Base-by-base conservation (phyloP, 805 yeast genomes). In the Candida nemodendra region DNA sequence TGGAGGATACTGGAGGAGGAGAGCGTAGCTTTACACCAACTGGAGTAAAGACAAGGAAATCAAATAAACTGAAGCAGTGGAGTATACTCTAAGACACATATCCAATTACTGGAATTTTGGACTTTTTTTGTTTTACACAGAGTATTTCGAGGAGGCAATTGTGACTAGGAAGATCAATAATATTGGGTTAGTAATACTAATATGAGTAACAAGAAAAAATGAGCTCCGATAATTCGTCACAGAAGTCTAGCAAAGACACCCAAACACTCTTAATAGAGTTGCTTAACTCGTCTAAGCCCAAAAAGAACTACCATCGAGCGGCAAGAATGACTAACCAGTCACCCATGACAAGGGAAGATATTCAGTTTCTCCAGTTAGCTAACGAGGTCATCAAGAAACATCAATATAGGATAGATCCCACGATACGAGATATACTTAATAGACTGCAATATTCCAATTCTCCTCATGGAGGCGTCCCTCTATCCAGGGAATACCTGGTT, bases 371-470 rank as follows among this genome's bases (percentile, higher is more conserved):
- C 26, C 63, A 74, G 31, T 67, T 79, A 14, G 86, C 86, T 3
- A 74, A 76, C 41, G 83, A 79, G 50, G 84, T 81, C 3, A 69
- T 74, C 2, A 68, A 69, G 43, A 60, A 64, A 39, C 62, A 61
- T 32, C 58, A 58, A 28, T 59, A 62, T 36, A 61, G 72, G 17
- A 73, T 79, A 5, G 86, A 79, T 53, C 85, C 86, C 4, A 78
- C 85, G 0, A 76, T 79, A 18, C 61, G 73, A 44, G 82, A 76
- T 50, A 63, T 79, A n/a, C 59, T 79, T 36, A 68, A 70, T 47
- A 57, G 86, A 36, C 64, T 79, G 29, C 84, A 79, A 50, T 79
- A 79, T 48, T 76, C 77, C 5, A 60, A 68, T 37, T 66, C 79
- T 19, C 81, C 82, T 3, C 81, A 76, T 55, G 82, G 82, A 1